Evolutionary conservation across 768 basidiomycete species (phyloP).

Genomic region (Rhodocollybia butyracea): DNA sequence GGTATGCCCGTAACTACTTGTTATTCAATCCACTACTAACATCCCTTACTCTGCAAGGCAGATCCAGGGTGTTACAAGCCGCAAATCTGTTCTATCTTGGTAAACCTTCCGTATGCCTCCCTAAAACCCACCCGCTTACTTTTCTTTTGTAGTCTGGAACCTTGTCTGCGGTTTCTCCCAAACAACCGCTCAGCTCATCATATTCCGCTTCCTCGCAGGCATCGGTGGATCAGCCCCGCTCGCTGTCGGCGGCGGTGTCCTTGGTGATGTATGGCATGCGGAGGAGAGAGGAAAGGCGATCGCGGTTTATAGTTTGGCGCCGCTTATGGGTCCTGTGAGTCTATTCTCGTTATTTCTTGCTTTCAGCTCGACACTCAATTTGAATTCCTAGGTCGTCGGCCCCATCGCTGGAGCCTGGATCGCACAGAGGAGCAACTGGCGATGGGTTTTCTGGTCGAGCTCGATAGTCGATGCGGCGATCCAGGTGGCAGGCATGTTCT

Average conservation of each 20-base stretch:
- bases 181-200: slow-evolving; percentile 40
- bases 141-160: slow-evolving; percentile 36
- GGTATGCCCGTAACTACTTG: too few species aligned
- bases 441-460: slow-evolving; percentile 77
- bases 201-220: slow-evolving; percentile 51
- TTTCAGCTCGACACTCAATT: too few species aligned
- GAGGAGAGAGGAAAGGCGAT: slow-evolving; percentile 66
- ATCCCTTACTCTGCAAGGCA: too few species aligned
- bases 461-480: slow-evolving; percentile 52
- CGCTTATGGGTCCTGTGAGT: slow-evolving; percentile 65
- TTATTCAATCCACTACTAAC: too few species aligned
- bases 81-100: slow-evolving; percentile 67
- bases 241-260: slow-evolving; percentile 53
- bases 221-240: slow-evolving; percentile 55
- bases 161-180: slow-evolving; percentile 45
- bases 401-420: slow-evolving; percentile 62
- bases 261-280: slow-evolving; percentile 58
- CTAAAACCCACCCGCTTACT: neutral
- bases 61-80: slow-evolving; percentile 56
- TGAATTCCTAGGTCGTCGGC: too few species aligned
- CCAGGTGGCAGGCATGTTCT: slow-evolving; percentile 54
- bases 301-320: slow-evolving; percentile 64
- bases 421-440: slow-evolving; percentile 50
- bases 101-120: slow-evolving; percentile 20
- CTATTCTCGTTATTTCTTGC: too few species aligned